Evolutionary conservation across 768 basidiomycete genomes (phyloP).

Genomic region (Lentinula sp.): DNA sequence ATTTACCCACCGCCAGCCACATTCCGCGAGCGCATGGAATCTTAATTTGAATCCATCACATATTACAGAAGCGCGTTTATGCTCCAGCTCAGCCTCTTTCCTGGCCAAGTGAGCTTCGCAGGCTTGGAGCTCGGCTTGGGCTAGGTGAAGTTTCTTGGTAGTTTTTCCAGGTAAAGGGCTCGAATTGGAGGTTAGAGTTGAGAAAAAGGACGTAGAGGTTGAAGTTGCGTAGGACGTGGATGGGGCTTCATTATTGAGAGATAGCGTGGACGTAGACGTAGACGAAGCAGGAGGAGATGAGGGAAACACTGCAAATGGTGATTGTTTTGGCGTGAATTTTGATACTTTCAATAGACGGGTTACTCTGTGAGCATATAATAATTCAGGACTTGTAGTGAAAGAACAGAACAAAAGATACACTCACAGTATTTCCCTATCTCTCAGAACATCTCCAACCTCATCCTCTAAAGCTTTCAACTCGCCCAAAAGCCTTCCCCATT

Average conservation of each 20-base stretch:
- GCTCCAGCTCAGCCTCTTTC: slow-evolving; percentile 62
- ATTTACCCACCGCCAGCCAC: slow-evolving; percentile 63
- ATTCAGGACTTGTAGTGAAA: not conserved
- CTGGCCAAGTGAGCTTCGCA: slow-evolving; percentile 70
- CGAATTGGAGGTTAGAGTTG: not conserved
- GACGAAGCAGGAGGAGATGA: slow-evolving; percentile 14
- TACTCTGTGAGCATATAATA: slow-evolving; percentile 37
- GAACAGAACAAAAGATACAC: slow-evolving; percentile 19
- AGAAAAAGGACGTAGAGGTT: slow-evolving; percentile 5
- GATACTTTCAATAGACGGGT: slow-evolving; percentile 77
- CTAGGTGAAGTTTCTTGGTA: slow-evolving; percentile 48
- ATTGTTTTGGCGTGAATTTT: slow-evolving; percentile 38
- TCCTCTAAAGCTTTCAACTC: slow-evolving; percentile 64
- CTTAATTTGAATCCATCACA: slow-evolving; percentile 57
- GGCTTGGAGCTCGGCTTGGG: slow-evolving; percentile 75
- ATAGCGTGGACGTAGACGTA: slow-evolving; percentile 37
- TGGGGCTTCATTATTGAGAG: slow-evolving; percentile 20
- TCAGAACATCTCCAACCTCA: slow-evolving; percentile 60
- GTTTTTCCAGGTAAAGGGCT: slow-evolving; percentile 1
- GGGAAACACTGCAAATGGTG: slow-evolving; percentile 27
- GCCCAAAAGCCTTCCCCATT: slow-evolving; percentile 58
- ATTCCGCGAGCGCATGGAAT: slow-evolving; percentile 61
- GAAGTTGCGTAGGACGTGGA: not conserved
- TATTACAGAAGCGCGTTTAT: slow-evolving; percentile 46
- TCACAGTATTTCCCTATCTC: slow-evolving; percentile 80